phyloP scores from a whole-genome alignment of 83 land plant species.

The Picea abies region DNA sequence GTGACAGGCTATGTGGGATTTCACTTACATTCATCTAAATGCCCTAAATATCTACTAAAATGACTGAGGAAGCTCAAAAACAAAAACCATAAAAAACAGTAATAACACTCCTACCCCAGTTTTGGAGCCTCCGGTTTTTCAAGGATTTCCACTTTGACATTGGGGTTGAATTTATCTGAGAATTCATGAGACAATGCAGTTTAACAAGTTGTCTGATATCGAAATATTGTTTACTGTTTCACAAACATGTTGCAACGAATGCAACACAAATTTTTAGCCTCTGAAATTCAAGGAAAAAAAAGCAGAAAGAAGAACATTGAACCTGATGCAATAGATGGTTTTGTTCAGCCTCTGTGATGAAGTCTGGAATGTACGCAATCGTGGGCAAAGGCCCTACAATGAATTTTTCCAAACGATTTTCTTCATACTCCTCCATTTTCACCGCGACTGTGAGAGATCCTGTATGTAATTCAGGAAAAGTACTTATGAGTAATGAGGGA shows the following conservation, averaged over 20 bases:
- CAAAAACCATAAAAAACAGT: background rate
- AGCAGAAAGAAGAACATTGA: background rate
- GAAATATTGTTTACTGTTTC: background rate
- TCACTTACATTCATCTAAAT: background rate
- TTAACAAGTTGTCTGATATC: background rate
- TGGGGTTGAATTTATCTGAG: slow-evolving; percentile 71
- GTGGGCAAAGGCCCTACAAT: slow-evolving; percentile 65
- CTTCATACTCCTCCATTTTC: background rate
- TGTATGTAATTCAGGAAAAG: no score
- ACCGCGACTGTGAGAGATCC: no score
- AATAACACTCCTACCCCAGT: slow-evolving; percentile 69
- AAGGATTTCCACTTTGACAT: slow-evolving; percentile 83
- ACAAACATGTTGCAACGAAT: background rate
- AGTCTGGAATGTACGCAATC: slow-evolving; percentile 66
- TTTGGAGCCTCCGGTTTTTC: slow-evolving; percentile 84
- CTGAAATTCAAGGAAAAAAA: background rate
- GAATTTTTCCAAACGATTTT: slow-evolving; percentile 14
- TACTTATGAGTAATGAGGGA: no score
- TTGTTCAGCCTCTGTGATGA: slow-evolving; percentile 51
- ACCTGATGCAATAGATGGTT: slow-evolving; percentile 56
- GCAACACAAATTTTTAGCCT: background rate
- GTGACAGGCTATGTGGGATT: background rate
- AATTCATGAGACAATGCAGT: background rate
- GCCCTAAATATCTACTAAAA: background rate
- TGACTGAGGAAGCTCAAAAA: background rate